Base-by-base conservation (phyloP, 352 stramenopile genomes). In the Plasmopara muralis region DNA sequence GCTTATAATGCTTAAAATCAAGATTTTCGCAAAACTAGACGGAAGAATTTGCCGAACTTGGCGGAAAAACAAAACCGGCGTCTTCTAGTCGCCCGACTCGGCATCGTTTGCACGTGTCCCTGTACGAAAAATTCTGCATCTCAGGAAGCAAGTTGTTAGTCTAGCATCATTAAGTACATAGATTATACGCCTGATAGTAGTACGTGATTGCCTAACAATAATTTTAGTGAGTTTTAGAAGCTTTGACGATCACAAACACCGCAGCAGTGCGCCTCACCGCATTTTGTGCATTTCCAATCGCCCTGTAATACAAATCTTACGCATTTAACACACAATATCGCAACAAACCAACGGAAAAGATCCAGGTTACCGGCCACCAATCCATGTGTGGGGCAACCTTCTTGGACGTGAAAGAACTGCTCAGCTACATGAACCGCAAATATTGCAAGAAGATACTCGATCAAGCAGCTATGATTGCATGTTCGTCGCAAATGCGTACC, bases 261-360 rank as follows among this genome's bases (percentile, higher is more conserved):
- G 28, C 31, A 38, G 16, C 25, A 55, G 15, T 10, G 38, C 10
- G 42, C 15, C 59, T 55, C 63, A 87, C 78, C 78, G 60, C 78
- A 89, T 25, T 74, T 85, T 29, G 53, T 79, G 65, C 78, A 89
- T 43, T 87, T 89, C 78, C 78, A 89, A 56, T 89, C 78, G 16
- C 78, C 78, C 78, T 89, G 59, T 31, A 47, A 30, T 53, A 20
- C 35, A 55, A 30, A 47, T 5, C 51, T 55, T 53, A 55, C 41
- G 64, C 31, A 29, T 51, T 48, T 48, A 35, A 64, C 20, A 25
- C 20, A 50, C 46, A 45, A 28, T 54, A 29, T 47, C 18, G 5
- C 13, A 38, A 40, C 30, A 9, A 44, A 35, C 8, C 10, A 55
- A 57, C 49, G 31, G 40, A 42, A 55, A 28, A 6, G 35, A 49